Percentiles rank a stretch among this genome's conserved stretches.
These are phyloP conservation scores for Hanseniaspora lindneri DNA, from an alignment of 805 yeast species.

Conservation along the genomic window DNA sequence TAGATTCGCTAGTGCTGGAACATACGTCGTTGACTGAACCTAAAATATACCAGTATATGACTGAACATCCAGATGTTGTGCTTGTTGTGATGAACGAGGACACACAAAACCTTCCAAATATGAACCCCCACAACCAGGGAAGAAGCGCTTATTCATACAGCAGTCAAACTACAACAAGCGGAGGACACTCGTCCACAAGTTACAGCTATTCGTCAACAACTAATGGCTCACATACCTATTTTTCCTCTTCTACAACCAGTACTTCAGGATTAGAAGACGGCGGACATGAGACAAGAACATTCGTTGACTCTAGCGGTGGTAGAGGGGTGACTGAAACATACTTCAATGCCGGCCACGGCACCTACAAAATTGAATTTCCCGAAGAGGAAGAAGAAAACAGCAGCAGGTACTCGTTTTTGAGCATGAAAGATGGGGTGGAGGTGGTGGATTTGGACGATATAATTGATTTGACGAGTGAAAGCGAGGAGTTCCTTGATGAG, in stretches of 20 bases:
- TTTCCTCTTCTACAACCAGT: neutral
- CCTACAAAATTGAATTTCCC: conserved; percentile 2
- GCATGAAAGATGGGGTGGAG: neutral
- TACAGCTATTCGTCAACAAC: neutral
- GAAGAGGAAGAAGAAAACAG: neutral
- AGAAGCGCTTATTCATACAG: neutral
- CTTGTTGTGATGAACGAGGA: neutral
- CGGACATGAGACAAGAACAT: neutral
- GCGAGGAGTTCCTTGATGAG: neutral
- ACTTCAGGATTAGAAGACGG: neutral
- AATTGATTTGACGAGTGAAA: neutral
- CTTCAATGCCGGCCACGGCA: conserved; percentile 2
- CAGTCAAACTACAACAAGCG: neutral
- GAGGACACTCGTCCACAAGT: neutral
- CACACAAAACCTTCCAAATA: neutral
- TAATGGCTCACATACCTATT: neutral
- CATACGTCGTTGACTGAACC: neutral
- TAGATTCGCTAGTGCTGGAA: neutral
- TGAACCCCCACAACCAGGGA: neutral
- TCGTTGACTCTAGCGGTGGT: neutral
- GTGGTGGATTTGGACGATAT: neutral
- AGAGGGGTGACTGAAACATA: neutral
- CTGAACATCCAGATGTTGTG: neutral
- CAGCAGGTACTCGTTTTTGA: neutral
- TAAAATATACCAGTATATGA: neutral